These are phyloP conservation scores for Emiliania huxleyi DNA, from an alignment of 78 protist genomes.

Conservation along the genomic window DNA sequence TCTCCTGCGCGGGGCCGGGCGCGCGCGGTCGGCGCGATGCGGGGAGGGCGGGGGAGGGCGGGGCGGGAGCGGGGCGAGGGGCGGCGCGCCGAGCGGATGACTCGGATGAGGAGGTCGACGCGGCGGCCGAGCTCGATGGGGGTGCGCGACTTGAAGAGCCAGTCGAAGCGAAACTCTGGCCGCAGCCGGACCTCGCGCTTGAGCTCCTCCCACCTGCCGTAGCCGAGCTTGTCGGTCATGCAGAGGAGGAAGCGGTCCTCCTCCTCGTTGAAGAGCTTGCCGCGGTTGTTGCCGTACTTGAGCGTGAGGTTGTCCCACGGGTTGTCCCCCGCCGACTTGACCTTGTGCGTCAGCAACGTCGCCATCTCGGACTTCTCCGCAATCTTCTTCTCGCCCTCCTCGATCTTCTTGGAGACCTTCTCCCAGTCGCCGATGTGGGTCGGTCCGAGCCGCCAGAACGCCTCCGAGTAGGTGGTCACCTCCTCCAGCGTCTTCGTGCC, in stretches of 20 bases:
- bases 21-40: too few species aligned
- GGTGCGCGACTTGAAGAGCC: constrained; percentile 11
- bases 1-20: too few species aligned
- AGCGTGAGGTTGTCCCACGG: constrained; percentile 64
- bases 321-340: background rate
- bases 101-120: constrained; percentile 1
- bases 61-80: too few species aligned
- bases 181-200: background rate
- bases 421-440: constrained; percentile 51
- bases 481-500: constrained; percentile 66
- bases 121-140: constrained; percentile 13
- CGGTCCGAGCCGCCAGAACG: constrained; percentile 47
- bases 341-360: constrained; percentile 55
- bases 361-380: constrained; percentile 21
- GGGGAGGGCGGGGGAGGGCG: too few species aligned
- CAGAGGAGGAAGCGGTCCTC: constrained; percentile 76
- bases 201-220: constrained; percentile 53
- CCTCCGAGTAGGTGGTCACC: constrained; percentile 54
- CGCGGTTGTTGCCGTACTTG: constrained; percentile 56
- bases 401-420: constrained; percentile 52
- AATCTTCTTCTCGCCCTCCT: constrained; percentile 64
- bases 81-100: background rate
- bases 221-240: constrained; percentile 66
- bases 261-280: constrained; percentile 64
- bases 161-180: constrained; percentile 29